Conservation (phyloP, 352 stramenopile genomes). For the Globisporangium mamillatum region DNA sequence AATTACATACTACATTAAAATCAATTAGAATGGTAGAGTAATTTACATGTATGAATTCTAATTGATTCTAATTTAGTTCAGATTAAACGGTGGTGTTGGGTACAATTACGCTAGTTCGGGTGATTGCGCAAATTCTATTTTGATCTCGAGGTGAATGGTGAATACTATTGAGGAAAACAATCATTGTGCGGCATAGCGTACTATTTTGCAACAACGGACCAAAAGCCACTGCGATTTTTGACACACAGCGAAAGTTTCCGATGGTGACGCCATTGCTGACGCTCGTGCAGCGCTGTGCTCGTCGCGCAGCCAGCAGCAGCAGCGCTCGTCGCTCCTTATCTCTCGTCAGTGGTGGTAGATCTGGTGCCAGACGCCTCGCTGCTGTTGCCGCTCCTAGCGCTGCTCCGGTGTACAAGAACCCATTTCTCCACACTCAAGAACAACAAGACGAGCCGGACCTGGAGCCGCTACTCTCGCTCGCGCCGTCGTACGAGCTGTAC, state of each 20-base stretch:
- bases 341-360: neutral
- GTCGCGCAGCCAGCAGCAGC: neutral
- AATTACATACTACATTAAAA: too few species aligned
- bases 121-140: too few species aligned
- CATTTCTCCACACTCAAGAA: slow-evolving; percentile 5
- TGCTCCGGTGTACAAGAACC: slow-evolving; percentile 10
- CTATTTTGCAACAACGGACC: neutral
- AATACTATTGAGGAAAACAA: too few species aligned
- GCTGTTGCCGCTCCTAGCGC: neutral
- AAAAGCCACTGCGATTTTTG: neutral
- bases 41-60: too few species aligned
- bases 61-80: too few species aligned
- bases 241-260: neutral
- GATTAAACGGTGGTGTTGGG: too few species aligned
- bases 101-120: too few species aligned
- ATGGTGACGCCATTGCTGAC: slow-evolving; percentile 3
- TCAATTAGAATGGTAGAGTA: too few species aligned
- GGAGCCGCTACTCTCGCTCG: slow-evolving; percentile 33
- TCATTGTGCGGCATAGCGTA: too few species aligned
- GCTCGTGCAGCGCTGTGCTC: slow-evolving; percentile 3
- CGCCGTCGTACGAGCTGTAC: slow-evolving; percentile 39
- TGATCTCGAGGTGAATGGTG: too few species aligned
- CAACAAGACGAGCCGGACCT: neutral
- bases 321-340: neutral
- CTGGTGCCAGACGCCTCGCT: neutral